phyloP scores from a whole-genome alignment of 805 yeast genomes.

The Candida oleophila region DNA sequence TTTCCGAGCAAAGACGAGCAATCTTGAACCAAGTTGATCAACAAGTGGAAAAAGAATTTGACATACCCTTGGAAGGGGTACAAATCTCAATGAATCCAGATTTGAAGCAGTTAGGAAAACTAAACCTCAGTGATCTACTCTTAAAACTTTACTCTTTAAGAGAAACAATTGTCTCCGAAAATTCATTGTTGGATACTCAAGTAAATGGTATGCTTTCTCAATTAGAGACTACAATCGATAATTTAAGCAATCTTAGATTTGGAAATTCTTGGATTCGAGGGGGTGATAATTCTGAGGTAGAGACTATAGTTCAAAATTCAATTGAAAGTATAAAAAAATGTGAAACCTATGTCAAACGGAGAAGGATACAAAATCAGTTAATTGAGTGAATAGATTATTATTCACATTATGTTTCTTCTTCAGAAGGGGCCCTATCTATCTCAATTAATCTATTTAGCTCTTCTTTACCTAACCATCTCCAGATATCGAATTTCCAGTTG shows the following conservation, averaged over 20 bases:
- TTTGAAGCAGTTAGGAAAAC: slow-evolving; percentile 1
- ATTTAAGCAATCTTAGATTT: slow-evolving; percentile 26
- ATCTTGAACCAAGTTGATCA: slow-evolving; percentile 5
- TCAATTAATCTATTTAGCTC: slow-evolving; percentile 6
- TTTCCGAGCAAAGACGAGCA: slow-evolving; percentile 11
- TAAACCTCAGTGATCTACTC: slow-evolving; percentile 12
- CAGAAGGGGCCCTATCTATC: background rate
- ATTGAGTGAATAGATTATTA: background rate
- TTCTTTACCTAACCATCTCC: slow-evolving; percentile 61
- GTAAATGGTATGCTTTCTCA: slow-evolving; percentile 14
- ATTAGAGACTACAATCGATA: slow-evolving; percentile 17
- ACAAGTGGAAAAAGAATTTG: slow-evolving; percentile 17
- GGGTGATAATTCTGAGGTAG: slow-evolving; percentile 14
- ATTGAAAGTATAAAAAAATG: slow-evolving; percentile 10
- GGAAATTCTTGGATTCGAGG: slow-evolving; percentile 17
- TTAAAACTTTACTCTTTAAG: slow-evolving; percentile 23
- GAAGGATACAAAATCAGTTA: background rate
- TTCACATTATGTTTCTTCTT: background rate
- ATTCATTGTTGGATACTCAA: slow-evolving; percentile 14
- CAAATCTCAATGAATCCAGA: background rate
- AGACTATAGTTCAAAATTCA: slow-evolving; percentile 17
- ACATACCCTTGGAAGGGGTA: slow-evolving; percentile 19
- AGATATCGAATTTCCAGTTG: slow-evolving; percentile 86
- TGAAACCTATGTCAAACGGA: slow-evolving; percentile 6
- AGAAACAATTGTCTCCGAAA: slow-evolving; percentile 23